Percentiles rank a stretch among this genome's conserved stretches.
These are phyloP conservation scores for Exophiala sideris DNA, from an alignment of 2,329 filamentous ascomycete species.

Conservation along the genomic window DNA sequence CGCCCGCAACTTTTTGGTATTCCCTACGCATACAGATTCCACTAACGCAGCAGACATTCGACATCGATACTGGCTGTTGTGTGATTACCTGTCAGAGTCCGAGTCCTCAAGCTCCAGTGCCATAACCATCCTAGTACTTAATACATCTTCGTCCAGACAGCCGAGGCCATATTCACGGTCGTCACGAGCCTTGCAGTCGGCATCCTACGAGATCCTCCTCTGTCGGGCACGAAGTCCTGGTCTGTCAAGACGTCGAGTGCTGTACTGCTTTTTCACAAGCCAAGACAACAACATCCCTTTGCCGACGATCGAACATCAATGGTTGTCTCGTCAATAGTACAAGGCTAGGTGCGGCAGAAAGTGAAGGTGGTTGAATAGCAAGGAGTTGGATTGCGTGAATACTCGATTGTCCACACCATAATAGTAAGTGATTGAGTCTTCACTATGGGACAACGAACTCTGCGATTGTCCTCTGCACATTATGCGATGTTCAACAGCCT, in stretches of 20 bases:
- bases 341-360: slow-evolving; percentile 16
- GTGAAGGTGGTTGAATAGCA: slow-evolving; percentile 20
- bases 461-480: slow-evolving; percentile 1
- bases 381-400: background rate
- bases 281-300: background rate
- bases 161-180: background rate
- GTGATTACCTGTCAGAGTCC: too few species aligned
- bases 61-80: too few species aligned
- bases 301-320: slow-evolving; percentile 1
- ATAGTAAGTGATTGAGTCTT: slow-evolving; percentile 16
- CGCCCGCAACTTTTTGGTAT: background rate
- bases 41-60: too few species aligned
- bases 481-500: slow-evolving; percentile 4
- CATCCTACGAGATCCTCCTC: background rate
- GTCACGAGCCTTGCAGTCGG: background rate
- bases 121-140: too few species aligned
- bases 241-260: too few species aligned
- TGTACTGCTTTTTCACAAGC: too few species aligned
- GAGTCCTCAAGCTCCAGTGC: too few species aligned
- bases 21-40: background rate
- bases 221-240: background rate
- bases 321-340: slow-evolving; percentile 2
- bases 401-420: slow-evolving; percentile 8
- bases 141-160: background rate
- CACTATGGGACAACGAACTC: slow-evolving; percentile 1